Evolutionary conservation across 176 grass and related monocot genomes (phyloP).

Genomic region (Puya raimondii): DNA sequence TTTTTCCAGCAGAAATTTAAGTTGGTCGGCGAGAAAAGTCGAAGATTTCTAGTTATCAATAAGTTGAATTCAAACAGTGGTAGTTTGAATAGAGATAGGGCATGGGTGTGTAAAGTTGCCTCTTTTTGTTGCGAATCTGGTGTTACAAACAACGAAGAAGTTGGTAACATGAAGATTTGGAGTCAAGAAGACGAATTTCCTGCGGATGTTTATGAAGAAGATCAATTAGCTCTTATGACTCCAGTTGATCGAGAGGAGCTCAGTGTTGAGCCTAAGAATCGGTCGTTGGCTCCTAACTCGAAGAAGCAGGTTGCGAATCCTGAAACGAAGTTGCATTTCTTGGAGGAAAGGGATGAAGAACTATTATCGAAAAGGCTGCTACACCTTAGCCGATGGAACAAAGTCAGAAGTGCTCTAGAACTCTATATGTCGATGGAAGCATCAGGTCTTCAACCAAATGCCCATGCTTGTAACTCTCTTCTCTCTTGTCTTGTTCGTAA

Average conservation of each 20-base stretch:
- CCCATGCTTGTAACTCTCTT: constrained; percentile 78
- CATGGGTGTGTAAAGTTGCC: constrained; percentile 29
- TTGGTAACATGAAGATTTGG: constrained; percentile 6
- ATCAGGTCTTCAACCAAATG: constrained; percentile 44
- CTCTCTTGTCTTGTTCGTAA: constrained; percentile 42
- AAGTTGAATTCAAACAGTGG: neutral
- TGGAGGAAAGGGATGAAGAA: constrained; percentile 82
- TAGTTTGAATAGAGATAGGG: constrained; percentile 1
- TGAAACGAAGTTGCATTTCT: constrained; percentile 46
- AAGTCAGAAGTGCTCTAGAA: constrained; percentile 61
- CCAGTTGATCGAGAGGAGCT: constrained; percentile 16
- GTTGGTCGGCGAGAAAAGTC: neutral
- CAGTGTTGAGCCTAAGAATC: constrained; percentile 3
- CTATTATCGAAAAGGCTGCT: constrained; percentile 54
- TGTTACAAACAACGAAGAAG: constrained; percentile 32
- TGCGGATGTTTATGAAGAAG: constrained; percentile 2
- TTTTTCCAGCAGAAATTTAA: neutral
- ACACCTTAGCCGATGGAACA: constrained; percentile 67
- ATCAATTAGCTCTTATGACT: constrained; percentile 21
- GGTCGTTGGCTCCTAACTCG: constrained; percentile 1
- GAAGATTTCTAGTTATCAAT: neutral
- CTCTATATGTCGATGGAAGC: constrained; percentile 77
- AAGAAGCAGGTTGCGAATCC: constrained; percentile 17
- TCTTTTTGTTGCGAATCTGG: constrained; percentile 31
- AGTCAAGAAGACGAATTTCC: constrained; percentile 11